Evolutionary conservation across 2,329 filamentous ascomycete species (phyloP).

Genomic region (Trichoderma pleuroti): DNA sequence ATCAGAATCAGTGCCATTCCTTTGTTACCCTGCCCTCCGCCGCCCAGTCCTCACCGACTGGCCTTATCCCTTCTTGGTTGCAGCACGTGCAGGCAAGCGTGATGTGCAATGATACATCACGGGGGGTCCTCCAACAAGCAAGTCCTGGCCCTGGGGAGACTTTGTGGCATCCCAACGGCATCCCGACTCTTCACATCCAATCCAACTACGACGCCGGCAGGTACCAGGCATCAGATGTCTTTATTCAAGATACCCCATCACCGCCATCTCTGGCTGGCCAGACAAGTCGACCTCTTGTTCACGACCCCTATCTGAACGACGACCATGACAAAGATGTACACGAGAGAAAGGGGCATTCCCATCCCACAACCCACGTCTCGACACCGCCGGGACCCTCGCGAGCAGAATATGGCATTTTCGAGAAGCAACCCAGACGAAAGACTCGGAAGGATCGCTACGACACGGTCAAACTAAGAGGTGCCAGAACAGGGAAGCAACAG

Average conservation of each 20-base stretch:
- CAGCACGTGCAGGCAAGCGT: slow-evolving; percentile 9
- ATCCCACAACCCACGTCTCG: background rate
- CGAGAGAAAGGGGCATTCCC: background rate
- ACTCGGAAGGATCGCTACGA: slow-evolving; percentile 24
- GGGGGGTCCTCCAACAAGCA: background rate
- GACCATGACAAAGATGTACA: background rate
- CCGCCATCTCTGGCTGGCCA: background rate
- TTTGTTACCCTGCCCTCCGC: background rate
- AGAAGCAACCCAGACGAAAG: slow-evolving; percentile 22
- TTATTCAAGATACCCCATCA: slow-evolving; percentile 1
- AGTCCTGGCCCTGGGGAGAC: background rate
- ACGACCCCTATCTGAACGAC: background rate
- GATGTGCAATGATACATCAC: background rate
- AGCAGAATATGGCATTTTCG: background rate
- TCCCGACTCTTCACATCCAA: background rate
- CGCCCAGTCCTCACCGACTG: background rate
- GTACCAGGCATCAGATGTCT: slow-evolving; percentile 6
- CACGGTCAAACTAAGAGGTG: background rate
- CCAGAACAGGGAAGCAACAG: background rate
- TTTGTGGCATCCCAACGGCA: slow-evolving; percentile 13
- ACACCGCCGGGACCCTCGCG: background rate
- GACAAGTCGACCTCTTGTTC: background rate
- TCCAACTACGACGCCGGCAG: background rate
- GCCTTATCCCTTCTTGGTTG: slow-evolving; percentile 11
- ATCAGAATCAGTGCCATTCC: background rate